Evolutionary conservation across 2,329 filamentous ascomycete genomes (phyloP).

Genomic region (Cercospora sp.): DNA sequence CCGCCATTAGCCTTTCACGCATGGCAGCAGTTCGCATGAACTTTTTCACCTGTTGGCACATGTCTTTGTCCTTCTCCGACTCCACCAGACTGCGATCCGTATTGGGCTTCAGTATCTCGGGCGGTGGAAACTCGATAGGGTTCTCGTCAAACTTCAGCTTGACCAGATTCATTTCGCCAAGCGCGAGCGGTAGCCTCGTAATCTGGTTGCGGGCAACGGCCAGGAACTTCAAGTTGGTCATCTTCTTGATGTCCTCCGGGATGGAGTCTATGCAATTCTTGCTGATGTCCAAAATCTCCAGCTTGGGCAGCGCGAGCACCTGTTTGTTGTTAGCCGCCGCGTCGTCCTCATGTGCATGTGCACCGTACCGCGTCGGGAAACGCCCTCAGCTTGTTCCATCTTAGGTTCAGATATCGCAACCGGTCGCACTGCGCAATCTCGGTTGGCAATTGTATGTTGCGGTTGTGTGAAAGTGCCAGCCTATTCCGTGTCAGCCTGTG

Average conservation of each 20-base stretch:
- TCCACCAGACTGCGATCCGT: constrained; percentile 47
- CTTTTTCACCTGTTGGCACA: constrained; percentile 61
- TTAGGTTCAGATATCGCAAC: constrained; percentile 75
- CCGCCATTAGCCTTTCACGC: constrained; percentile 30
- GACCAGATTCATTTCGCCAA: constrained; percentile 90
- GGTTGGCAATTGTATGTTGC: constrained; percentile 65
- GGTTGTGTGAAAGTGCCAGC: constrained; percentile 79
- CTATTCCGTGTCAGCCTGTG: constrained; percentile 47
- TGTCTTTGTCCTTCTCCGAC: constrained; percentile 60
- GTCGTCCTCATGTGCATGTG: neutral
- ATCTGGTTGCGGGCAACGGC: constrained; percentile 86
- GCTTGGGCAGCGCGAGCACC: constrained; percentile 80
- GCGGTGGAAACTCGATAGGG: constrained; percentile 72
- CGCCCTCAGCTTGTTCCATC: constrained; percentile 70
- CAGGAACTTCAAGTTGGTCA: constrained; percentile 84
- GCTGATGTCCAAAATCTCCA: constrained; percentile 91
- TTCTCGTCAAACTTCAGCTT: constrained; percentile 90
- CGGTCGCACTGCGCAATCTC: constrained; percentile 75
- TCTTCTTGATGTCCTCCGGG: constrained; percentile 74
- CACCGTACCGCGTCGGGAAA: constrained; percentile 63
- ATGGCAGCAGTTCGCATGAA: constrained; percentile 53
- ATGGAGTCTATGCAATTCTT: constrained; percentile 79
- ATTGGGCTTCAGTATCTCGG: constrained; percentile 41
- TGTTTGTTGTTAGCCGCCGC: constrained; percentile 42
- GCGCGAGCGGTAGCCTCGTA: constrained; percentile 75